phyloP scores from a whole-genome alignment of 2,329 filamentous ascomycete genomes.

The Cucurbitaria berberidis region DNA sequence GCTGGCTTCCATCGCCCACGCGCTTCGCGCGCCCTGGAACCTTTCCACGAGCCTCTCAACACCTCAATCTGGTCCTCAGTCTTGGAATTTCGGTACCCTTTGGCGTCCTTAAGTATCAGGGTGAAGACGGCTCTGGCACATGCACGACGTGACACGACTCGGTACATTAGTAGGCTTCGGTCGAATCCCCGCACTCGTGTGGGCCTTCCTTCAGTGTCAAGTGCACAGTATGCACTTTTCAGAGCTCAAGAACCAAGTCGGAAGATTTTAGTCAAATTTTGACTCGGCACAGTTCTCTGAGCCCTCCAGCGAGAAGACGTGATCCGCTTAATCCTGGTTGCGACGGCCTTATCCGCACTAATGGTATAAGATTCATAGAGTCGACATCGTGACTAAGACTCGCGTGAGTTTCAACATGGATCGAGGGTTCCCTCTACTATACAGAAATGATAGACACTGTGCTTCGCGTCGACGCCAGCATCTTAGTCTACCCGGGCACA shows the following conservation, averaged over 20 bases:
- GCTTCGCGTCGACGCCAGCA: constrained; percentile 31
- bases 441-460: constrained; percentile 23
- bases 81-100: constrained; percentile 32
- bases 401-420: constrained; percentile 4
- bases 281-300: neutral
- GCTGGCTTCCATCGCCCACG: constrained; percentile 9
- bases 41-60: constrained; percentile 17
- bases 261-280: neutral
- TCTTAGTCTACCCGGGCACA: constrained; percentile 26
- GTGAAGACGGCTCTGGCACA: constrained; percentile 23
- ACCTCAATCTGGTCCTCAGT: constrained; percentile 24
- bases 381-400: constrained; percentile 36
- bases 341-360: constrained; percentile 23
- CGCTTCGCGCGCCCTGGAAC: constrained; percentile 5
- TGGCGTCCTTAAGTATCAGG: constrained; percentile 33
- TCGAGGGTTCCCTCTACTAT: constrained; percentile 5
- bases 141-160: constrained; percentile 18
- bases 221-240: constrained; percentile 15
- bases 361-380: constrained; percentile 28
- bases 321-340: constrained; percentile 10
- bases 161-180: constrained; percentile 19
- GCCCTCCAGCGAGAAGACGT: constrained; percentile 8
- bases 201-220: constrained; percentile 26
- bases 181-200: constrained; percentile 24
- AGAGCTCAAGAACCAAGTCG: constrained; percentile 5